These are phyloP conservation scores for Arachis hypogaea DNA, from an alignment of 306 rosid genomes.

Conservation along the genomic window DNA sequence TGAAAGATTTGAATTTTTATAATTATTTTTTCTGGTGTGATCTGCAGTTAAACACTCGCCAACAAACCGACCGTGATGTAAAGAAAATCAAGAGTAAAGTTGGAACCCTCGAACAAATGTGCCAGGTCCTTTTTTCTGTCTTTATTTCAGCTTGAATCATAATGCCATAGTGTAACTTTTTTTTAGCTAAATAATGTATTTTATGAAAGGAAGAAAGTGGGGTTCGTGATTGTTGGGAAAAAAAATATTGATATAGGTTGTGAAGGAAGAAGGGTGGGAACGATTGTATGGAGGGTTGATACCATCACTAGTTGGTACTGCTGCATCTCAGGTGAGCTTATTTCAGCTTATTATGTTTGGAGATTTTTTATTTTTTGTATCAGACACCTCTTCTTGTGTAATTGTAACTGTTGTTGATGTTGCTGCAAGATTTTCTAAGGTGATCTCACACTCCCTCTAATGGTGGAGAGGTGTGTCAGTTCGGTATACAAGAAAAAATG, in stretches of 20 bases:
- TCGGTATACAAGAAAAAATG: too few relatives aligned
- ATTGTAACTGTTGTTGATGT: too few relatives aligned
- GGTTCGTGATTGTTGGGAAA: conserved; percentile 17
- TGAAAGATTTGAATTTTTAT: not conserved
- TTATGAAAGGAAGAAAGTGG: conserved; percentile 4
- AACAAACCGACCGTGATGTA: conserved; percentile 88
- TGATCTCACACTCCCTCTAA: too few relatives aligned
- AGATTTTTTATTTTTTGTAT: conserved; percentile 5
- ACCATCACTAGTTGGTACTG: conserved; percentile 84
- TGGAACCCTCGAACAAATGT: conserved; percentile 67
- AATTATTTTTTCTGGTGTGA: conserved; percentile 17
- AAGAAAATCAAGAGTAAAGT: conserved; percentile 58
- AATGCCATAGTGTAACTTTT: conserved; percentile 7
- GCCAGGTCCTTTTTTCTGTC: conserved; percentile 56
- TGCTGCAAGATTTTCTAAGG: too few relatives aligned
- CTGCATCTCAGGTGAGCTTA: conserved; percentile 89
- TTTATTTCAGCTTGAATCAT: not conserved
- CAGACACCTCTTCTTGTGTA: not conserved
- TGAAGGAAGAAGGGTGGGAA: conserved; percentile 89
- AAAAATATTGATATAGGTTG: conserved; percentile 53
- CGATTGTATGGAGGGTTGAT: conserved; percentile 85
- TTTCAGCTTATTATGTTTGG: conserved; percentile 7
- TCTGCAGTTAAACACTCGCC: conserved; percentile 91
- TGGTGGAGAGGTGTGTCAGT: too few relatives aligned
- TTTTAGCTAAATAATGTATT: conserved; percentile 11